Base-by-base conservation (phyloP, 2,329 filamentous ascomycete species). In the Dactylellina cionopaga region DNA sequence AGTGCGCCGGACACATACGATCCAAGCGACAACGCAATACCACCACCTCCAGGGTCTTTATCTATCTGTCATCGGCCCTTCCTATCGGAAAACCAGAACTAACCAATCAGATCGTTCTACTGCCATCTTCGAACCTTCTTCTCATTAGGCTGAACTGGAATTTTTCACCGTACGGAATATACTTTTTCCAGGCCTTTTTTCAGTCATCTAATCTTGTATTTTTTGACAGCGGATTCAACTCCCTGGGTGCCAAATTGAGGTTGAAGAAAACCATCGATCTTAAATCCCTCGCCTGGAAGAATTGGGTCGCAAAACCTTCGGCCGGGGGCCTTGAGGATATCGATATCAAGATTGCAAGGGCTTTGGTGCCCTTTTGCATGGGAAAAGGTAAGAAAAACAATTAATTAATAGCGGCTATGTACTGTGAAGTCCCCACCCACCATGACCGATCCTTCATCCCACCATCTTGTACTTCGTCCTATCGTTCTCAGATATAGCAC, bases 221-320 rank as follows among this genome's bases (percentile, higher is more conserved):
- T 47, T 47, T 19, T 49, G 41, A 19, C 39, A 33, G 46, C 29
- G 39, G 49, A 55, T 65, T 65, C 51, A 63, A 63, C 51, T 41
- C 39, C 11, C 62, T 65, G 29, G 51, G 33, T 55, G 35, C 54
- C 62, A 52, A 56, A 43, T 51, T 49, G 63, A 43, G 24, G 29
- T 31, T 54, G 63, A 60, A n/a, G 19, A 39, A 43, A 33, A 19
- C 33, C 27, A 19, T 59, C 29, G 29, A 46, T 24, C 25, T 54
- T 54, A 54, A 72, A 72, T 72, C 68, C 68, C 68, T 72, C 68
- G 66, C 58, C 58, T 64, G 51, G 58, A 71, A 71, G 66, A 71
- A 71, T 64, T 51, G 29, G 15, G 33, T 44, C 25, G 35, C 47
- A 56, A 25, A 39, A 54, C 33, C 41, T 10, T 43, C 39, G 13